Evolutionary conservation across 164 flowering plant species (phyloP), one percentile per base, ranked within the genome.

Genomic region (Liquidambar formosana): DNA sequence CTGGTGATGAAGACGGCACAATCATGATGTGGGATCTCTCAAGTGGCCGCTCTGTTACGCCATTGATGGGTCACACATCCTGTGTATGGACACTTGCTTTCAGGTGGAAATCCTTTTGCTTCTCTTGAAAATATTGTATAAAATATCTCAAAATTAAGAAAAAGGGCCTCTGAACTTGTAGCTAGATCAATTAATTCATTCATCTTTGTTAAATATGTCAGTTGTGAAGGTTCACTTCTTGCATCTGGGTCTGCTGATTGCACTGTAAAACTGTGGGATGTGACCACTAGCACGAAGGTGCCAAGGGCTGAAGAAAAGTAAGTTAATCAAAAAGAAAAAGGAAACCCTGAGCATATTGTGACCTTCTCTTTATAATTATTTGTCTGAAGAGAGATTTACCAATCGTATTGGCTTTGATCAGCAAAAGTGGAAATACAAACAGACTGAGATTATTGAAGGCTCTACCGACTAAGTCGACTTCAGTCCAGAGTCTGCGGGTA

Each of bases 181-280:
- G 27, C 63, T 60, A 60, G 9, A 27, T 58, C 45, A 13, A 44
- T 19, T 6, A 43, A 62, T 44, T 38, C 0, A 16, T 38, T 64
- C 23, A 26, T 45, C 27, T 43, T 4, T 70, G 11, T 71, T 64
- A 49, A 13, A 3, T 49, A 26, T 57, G 1, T 63, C 88, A 96
- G 99, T 75, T 74, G 96, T 75, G 99, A 96, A 82, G 99, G 99
- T 63, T 84, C 99, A 25, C 85, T 96, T 43, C 88, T 96, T 57
- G 99, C 99, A 46, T 96, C 99, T 69, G 98, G 98, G 26, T 96
- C 99, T 72, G 99, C 99, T 38, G 98, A 96, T 77, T 90, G 90
- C 82, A 90, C 95, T 10, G 96, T 96, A 6, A 96, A 96, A 76
- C 64, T 96, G 43, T 96, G 99, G 99, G 99, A 96, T 81, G 97